Evolutionary conservation across 257 asterid species (phyloP).

Genomic region (Ehretia macrophylla): DNA sequence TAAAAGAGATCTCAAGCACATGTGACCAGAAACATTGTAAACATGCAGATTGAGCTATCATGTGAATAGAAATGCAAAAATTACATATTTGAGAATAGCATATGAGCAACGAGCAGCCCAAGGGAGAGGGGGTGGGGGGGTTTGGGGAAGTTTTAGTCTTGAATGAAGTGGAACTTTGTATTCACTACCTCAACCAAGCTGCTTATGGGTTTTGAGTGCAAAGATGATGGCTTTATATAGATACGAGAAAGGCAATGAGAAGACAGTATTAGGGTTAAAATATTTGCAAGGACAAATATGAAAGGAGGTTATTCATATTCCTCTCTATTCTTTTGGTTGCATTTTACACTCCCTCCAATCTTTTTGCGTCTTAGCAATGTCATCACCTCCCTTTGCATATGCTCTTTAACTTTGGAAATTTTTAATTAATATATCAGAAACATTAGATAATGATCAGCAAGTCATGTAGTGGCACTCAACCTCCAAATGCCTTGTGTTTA

Average conservation of each 20-base stretch:
- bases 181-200: not conserved
- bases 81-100: not conserved
- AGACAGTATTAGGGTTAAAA: slow-evolving; percentile 7
- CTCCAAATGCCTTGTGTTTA: not conserved
- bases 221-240: slow-evolving; percentile 17
- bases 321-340: slow-evolving; percentile 4
- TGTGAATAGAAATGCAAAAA: not conserved
- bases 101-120: not conserved
- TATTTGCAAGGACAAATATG: not conserved
- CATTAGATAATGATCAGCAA: too few species aligned
- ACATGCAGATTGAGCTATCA: too few species aligned
- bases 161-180: not conserved
- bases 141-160: not conserved
- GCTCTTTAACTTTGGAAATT: slow-evolving; percentile 5
- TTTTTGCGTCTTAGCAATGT: slow-evolving; percentile 13
- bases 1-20: not conserved
- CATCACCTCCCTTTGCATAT: slow-evolving; percentile 24
- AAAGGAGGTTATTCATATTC: slow-evolving; percentile 13
- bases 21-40: not conserved
- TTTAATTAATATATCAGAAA: not conserved
- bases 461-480: not conserved
- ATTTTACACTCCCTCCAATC: slow-evolving; percentile 23
- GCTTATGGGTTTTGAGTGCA: not conserved
- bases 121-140: not conserved
- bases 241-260: slow-evolving; percentile 8